Base-by-base conservation (phyloP, 2,329 filamentous ascomycete species). In the Sarocladium strictum region DNA sequence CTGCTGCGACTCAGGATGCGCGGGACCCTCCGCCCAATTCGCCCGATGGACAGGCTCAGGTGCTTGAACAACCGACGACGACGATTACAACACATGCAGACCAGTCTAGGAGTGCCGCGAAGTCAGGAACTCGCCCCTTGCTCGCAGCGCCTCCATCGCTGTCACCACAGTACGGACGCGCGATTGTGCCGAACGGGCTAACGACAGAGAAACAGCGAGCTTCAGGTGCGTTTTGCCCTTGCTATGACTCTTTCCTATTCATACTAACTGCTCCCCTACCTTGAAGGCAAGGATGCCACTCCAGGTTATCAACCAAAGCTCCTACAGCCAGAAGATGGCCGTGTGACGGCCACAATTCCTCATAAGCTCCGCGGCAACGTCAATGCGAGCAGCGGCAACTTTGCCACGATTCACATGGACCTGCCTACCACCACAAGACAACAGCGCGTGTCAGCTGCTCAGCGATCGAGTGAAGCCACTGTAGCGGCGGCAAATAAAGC, bases 371-470 rank as follows among this genome's bases (percentile, higher is more conserved):
- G 47, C 10, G 79, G 80, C 57, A 80, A 78, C 59, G 77, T 78
- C 19, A 75, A 79, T 58, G 71, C 72, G 24, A 77, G 76, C 61
- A 79, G 79, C 57, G 82, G 82, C 26, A 84, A 83, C 59, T 86
- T 86, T 64, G 72, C 75, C 45, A 79, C 85, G 38, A 83, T 86
- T 76, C 80, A 84, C 55, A 83, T 86, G 72, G 75, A 78, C 32
- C 70, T 80, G 24, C 6, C 41, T n/a, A n/a, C 5, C 10, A 40
- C 14, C 24, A 62, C 69, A 55, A 72, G 68, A 63, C 68, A 71
- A 58, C 71, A 76, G 38, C 72, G 79, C 49, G 74, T 78, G 62
- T 76, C 76, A 53, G 76, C 79, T 45, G 81, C 81, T 5, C 82
- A 84, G 64, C 77, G 80, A 52, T 79, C 80, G 12, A 86, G 83